A percentile compares a stretch with the other conserved stretches of the same genome.
phyloP scores from a whole-genome alignment of 257 asterid species.

The Avicennia marina region DNA sequence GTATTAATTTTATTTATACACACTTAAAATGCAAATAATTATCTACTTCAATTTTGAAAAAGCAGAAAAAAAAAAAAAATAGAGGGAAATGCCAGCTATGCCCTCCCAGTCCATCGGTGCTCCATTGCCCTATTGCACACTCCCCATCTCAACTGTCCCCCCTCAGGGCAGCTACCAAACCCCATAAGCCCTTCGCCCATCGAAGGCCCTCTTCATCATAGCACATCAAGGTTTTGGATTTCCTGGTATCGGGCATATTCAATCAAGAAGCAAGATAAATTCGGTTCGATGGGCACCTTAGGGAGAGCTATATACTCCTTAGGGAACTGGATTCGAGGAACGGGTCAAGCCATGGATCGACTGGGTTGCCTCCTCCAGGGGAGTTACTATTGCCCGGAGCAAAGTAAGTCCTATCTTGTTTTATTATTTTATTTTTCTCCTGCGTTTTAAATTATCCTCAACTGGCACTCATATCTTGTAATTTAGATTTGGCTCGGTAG shows the following conservation, averaged over 20 bases:
- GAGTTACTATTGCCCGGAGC: conserved; percentile 52
- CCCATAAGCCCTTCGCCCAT: no score
- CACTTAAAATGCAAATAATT: no score
- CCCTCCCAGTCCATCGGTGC: no score
- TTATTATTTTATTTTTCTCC: neutral
- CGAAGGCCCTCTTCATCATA: no score
- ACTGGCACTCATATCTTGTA: neutral
- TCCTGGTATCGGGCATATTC: neutral
- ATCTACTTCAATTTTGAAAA: no score
- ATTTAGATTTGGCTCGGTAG: neutral
- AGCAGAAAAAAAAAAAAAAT: no score
- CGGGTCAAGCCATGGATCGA: conserved; percentile 85
- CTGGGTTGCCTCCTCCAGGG: conserved; percentile 72
- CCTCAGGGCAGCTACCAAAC: no score
- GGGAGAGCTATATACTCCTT: conserved; percentile 69
- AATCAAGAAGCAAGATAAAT: neutral
- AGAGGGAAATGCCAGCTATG: no score
- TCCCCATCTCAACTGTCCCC: no score
- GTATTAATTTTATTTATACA: no score
- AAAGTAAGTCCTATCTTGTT: conserved; percentile 26
- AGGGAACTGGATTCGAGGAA: conserved; percentile 61
- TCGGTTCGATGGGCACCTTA: conserved; percentile 56
- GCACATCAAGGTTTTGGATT: neutral
- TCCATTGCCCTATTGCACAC: no score
- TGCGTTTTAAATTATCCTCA: conserved; percentile 2